Base-by-base conservation (phyloP, 768 basidiomycete species). In the Macrocybe gigantea region DNA sequence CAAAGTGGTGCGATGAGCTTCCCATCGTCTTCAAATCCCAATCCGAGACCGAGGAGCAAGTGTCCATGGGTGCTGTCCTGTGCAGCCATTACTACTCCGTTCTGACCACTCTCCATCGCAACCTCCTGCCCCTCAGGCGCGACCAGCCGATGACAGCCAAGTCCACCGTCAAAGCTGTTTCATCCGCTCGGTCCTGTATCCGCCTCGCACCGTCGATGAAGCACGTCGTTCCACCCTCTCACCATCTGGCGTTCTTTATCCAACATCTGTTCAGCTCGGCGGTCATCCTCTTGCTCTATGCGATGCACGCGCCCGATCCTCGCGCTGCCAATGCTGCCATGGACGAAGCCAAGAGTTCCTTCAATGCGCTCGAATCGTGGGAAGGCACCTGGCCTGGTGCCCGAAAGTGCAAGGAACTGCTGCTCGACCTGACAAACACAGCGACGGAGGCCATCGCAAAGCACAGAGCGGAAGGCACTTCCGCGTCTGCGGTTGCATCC, bases 51-150 rank as follows among this genome's bases (percentile, higher is more conserved):
- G 83, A 88, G 49, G 82, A 88, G 60, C 87, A 92, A 63, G 85
- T 86, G 22, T 84, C 86, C 1, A 88, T 92, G 83, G 86, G 85
- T 8, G 84, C 87, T 38, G 85, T 90, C 34, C 75, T 93, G 8
- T 90, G 83, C 74, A 88, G 88, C 56, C 88, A 92, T 60, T 93
- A 92, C 59, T 93, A 93, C 64, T 91, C 88, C 11, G 76, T 93
- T 38, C 69, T 91, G 56, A 90, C 88, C 4, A 90, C 90, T 5
- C 79, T 93, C 41, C 91, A 93, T 59, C 88, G 91, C 41, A 92
- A 92, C 63, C 83, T 92, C 56, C 71, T 93, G 6, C 91, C 90
- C 7, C 82, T 90, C 43, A 83, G 78, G 60, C 80, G 76, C 32
- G 90, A 88, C 53, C 80, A 83, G 57, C 73, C 78, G 7, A 70